phyloP scores from a whole-genome alignment of 495 filamentous ascomycete genomes.

The Penicillium roqueforti region DNA sequence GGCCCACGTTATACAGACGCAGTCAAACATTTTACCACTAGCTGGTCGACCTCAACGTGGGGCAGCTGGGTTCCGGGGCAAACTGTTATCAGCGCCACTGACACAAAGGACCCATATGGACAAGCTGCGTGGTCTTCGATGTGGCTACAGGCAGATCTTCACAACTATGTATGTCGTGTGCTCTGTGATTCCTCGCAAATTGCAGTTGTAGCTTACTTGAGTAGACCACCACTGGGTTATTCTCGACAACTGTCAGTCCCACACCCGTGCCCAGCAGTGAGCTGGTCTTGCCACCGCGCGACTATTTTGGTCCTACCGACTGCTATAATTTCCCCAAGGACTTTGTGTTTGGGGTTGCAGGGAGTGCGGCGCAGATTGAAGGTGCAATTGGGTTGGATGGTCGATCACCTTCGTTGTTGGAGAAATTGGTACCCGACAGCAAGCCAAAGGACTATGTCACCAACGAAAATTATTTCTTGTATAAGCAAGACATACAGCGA shows the following conservation, averaged over 20 bases:
- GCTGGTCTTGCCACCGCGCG: slow-evolving; percentile 31
- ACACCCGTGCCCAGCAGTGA: slow-evolving; percentile 33
- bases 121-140: slow-evolving; percentile 35
- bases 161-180: slow-evolving; percentile 23
- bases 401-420: slow-evolving; percentile 34
- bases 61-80: slow-evolving; percentile 29
- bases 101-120: slow-evolving; percentile 27
- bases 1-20: slow-evolving; percentile 20
- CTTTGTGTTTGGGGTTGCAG: slow-evolving; percentile 51
- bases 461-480: slow-evolving; percentile 47
- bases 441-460: slow-evolving; percentile 36
- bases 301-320: slow-evolving; percentile 29
- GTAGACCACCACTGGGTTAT: slow-evolving; percentile 25
- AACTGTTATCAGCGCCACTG: slow-evolving; percentile 25
- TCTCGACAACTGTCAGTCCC: slow-evolving; percentile 32
- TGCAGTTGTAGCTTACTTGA: background rate
- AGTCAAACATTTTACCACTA: slow-evolving; percentile 15
- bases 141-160: slow-evolving; percentile 26
- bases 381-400: slow-evolving; percentile 44
- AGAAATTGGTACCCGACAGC: slow-evolving; percentile 26
- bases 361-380: slow-evolving; percentile 48
- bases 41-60: slow-evolving; percentile 27
- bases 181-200: background rate
- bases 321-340: slow-evolving; percentile 37
- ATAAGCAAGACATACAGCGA: slow-evolving; percentile 49